Percentiles rank a stretch among this genome's conserved stretches.
phyloP scores from a whole-genome alignment of 192 early-diverging fungal species.

The Coemansia sp. region DNA sequence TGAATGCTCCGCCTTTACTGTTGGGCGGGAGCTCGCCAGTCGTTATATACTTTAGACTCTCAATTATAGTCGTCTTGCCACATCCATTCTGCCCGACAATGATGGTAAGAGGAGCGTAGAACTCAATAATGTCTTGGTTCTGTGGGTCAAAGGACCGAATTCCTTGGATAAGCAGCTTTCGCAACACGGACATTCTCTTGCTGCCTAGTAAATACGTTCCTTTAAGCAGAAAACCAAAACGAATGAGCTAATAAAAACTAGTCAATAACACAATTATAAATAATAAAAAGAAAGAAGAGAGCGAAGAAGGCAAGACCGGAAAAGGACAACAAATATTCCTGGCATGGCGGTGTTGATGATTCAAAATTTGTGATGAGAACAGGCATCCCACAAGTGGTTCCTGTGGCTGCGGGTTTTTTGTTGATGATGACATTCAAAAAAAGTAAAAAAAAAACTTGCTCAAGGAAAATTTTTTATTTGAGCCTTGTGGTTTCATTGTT shows the following conservation, averaged over 20 bases:
- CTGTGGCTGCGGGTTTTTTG: conserved; percentile 8
- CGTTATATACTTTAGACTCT: conserved; percentile 92
- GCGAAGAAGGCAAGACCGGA: not conserved
- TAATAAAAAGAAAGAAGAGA: not conserved
- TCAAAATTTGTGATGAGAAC: not conserved
- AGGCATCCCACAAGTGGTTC: not conserved
- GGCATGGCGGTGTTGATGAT: not conserved
- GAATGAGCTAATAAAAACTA: not conserved
- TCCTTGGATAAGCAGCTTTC: conserved; percentile 77
- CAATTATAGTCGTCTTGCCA: conserved; percentile 98
- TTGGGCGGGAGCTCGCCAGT: conserved; percentile 91
- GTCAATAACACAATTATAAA: conserved; percentile 7
- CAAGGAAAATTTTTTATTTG: not conserved
- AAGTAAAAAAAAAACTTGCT: too few relatives aligned
- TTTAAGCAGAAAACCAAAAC: not conserved
- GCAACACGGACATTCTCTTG: conserved; percentile 60
- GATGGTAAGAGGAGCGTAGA: conserved; percentile 88
- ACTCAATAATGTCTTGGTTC: conserved; percentile 70
- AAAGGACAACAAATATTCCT: not conserved
- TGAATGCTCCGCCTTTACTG: conserved; percentile 83
- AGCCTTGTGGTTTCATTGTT: not conserved
- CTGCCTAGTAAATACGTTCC: not conserved
- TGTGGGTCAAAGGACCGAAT: conserved; percentile 91
- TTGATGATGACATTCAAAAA: too few relatives aligned
- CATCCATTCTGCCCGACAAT: conserved; percentile 96